These are phyloP conservation scores for Podospora pseudocomata DNA, from an alignment of 495 filamentous ascomycete species.

Conservation along the genomic window DNA sequence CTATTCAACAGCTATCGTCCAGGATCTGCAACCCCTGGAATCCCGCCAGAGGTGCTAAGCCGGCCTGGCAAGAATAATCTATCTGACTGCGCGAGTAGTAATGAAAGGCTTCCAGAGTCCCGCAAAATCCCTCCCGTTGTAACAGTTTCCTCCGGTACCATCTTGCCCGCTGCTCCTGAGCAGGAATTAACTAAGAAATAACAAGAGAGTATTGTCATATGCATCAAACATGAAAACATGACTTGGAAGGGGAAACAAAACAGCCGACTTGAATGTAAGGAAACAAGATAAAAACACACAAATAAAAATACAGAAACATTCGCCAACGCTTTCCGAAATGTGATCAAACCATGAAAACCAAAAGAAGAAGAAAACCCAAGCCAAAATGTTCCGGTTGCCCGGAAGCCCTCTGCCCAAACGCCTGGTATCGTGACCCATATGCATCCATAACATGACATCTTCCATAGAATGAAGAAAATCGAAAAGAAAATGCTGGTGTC, in stretches of 20 bases:
- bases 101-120: constrained; percentile 9
- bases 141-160: constrained; percentile 13
- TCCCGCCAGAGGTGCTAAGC: constrained; percentile 14
- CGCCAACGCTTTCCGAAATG: neutral
- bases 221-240: constrained; percentile 5
- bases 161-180: constrained; percentile 30
- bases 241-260: constrained; percentile 8
- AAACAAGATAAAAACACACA: constrained; percentile 11
- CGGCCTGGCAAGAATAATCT: constrained; percentile 13
- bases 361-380: constrained; percentile 10
- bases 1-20: constrained; percentile 3
- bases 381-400: constrained; percentile 26
- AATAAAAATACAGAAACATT: constrained; percentile 7
- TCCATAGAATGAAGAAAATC: constrained; percentile 12
- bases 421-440: constrained; percentile 34
- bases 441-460: constrained; percentile 17
- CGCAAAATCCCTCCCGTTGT: constrained; percentile 13
- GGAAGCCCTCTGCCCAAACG: constrained; percentile 25
- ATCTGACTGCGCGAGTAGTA: neutral
- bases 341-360: neutral
- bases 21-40: constrained; percentile 11
- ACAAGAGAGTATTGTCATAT: constrained; percentile 8
- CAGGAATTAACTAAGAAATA: constrained; percentile 23
- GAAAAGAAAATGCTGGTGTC: constrained; percentile 8
- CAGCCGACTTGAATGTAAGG: constrained; percentile 1